Evolutionary conservation across 768 basidiomycete species (phyloP).

Genomic region (Grammothele lineata): DNA sequence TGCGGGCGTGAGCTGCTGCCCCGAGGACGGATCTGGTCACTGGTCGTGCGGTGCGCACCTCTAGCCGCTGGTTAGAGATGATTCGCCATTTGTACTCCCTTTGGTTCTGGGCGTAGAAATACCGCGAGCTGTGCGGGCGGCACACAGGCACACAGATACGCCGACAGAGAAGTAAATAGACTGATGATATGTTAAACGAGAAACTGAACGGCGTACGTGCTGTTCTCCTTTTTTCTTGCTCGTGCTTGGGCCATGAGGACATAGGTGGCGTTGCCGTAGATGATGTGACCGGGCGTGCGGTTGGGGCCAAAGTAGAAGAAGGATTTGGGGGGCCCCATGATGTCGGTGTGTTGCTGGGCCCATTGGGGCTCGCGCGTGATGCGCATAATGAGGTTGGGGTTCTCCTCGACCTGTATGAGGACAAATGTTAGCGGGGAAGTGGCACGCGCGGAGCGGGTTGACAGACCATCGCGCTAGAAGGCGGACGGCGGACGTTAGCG

Average conservation of each 20-base stretch:
- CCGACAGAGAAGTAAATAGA: too few relatives aligned
- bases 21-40: not conserved
- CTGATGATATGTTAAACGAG: too few relatives aligned
- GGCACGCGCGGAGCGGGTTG: not conserved
- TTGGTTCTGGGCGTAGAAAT: constrained; percentile 68
- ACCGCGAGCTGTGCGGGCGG: constrained; percentile 52
- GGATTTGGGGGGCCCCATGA: constrained; percentile 79
- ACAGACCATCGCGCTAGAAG: constrained; percentile 14
- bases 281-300: constrained; percentile 54
- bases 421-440: not conserved
- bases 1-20: constrained; percentile 6
- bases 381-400: constrained; percentile 59
- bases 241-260: constrained; percentile 54
- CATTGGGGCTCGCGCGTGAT: constrained; percentile 62
- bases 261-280: constrained; percentile 62
- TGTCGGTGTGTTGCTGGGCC: constrained; percentile 61
- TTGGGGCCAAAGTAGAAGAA: constrained; percentile 74
- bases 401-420: constrained; percentile 42
- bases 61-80: constrained; percentile 55
- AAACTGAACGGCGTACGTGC: constrained; percentile 47
- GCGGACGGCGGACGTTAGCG: constrained; percentile 4
- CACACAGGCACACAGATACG: too few relatives aligned
- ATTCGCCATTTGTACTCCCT: constrained; percentile 73
- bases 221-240: constrained; percentile 54
- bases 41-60: constrained; percentile 43